Conservation (phyloP, 192 early-diverging fungal genomes). For the Backusella psychrophila region DNA sequence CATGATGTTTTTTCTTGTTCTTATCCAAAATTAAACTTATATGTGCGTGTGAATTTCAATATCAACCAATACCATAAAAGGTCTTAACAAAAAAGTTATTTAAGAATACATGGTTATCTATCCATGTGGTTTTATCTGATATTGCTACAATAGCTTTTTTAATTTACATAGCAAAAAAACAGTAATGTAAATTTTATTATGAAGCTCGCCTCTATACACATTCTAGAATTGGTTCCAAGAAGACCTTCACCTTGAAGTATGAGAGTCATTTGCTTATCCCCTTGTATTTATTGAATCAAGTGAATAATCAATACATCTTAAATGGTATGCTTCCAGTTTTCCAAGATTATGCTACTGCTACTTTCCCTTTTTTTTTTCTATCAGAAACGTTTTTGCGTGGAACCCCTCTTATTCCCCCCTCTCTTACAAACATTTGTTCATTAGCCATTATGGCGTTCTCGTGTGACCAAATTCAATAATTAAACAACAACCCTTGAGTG, state of each 20-base stretch:
- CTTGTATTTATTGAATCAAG: no score
- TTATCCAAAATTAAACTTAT: no score
- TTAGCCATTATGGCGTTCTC: background rate
- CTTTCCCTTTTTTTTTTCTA: background rate
- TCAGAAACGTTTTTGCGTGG: background rate
- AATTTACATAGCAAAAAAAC: background rate
- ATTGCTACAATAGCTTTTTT: no score
- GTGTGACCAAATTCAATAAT: background rate
- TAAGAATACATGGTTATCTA: background rate
- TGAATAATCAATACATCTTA: no score
- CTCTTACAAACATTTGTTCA: background rate
- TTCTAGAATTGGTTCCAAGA: background rate
- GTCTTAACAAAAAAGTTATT: background rate
- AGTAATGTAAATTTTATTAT: background rate
- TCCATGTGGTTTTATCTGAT: background rate
- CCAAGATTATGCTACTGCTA: background rate
- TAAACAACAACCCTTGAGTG: background rate
- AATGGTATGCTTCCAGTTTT: no score
- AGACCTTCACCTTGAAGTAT: background rate
- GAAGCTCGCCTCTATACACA: background rate
- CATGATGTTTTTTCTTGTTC: no score
- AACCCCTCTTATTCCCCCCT: background rate
- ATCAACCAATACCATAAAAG: no score
- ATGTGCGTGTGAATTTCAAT: no score
- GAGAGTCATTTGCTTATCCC: background rate